A percentile compares a stretch with the other conserved stretches of the same genome.
phyloP scores from a whole-genome alignment of 1,139 yeast genomes.

The Wickerhamomyces sp. region DNA sequence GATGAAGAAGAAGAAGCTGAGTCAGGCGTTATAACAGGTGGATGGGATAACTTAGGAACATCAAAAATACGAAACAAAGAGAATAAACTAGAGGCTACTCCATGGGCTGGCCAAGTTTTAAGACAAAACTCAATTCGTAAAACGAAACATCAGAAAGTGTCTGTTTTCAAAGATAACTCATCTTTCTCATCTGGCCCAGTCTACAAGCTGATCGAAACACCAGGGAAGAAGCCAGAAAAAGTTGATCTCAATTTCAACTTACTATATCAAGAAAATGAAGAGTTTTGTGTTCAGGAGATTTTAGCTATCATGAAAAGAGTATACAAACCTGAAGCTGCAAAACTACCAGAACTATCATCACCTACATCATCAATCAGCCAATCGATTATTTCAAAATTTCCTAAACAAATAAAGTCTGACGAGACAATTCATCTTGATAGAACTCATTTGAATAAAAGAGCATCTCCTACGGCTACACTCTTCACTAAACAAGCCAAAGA shows the following conservation, averaged over 20 bases:
- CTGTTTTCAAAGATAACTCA: slow-evolving; percentile 45
- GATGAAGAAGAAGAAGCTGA: slow-evolving; percentile 17
- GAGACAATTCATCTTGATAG: slow-evolving; percentile 18
- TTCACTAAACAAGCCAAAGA: slow-evolving; percentile 72
- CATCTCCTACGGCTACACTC: slow-evolving; percentile 76
- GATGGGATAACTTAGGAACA: slow-evolving; percentile 52
- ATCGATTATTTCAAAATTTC: background rate
- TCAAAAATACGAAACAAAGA: slow-evolving; percentile 57
- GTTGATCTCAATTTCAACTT: slow-evolving; percentile 59
- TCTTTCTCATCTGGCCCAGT: slow-evolving; percentile 29
- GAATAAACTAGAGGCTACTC: slow-evolving; percentile 50
- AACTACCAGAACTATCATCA: background rate
- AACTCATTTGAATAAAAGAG: slow-evolving; percentile 26
- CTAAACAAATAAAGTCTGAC: slow-evolving; percentile 3
- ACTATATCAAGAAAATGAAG: slow-evolving; percentile 49
- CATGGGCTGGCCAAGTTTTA: slow-evolving; percentile 65
- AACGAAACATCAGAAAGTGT: slow-evolving; percentile 26
- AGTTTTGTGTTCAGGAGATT: slow-evolving; percentile 58
- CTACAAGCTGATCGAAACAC: slow-evolving; percentile 44
- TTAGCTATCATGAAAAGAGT: slow-evolving; percentile 43
- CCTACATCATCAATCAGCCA: background rate
- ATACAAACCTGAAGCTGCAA: slow-evolving; percentile 3
- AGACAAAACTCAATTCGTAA: slow-evolving; percentile 30
- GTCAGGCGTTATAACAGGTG: slow-evolving; percentile 20
- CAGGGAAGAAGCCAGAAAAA: slow-evolving; percentile 62